phyloP scores from a whole-genome alignment of 2,329 filamentous ascomycete genomes.

The Metarhizium sp. region DNA sequence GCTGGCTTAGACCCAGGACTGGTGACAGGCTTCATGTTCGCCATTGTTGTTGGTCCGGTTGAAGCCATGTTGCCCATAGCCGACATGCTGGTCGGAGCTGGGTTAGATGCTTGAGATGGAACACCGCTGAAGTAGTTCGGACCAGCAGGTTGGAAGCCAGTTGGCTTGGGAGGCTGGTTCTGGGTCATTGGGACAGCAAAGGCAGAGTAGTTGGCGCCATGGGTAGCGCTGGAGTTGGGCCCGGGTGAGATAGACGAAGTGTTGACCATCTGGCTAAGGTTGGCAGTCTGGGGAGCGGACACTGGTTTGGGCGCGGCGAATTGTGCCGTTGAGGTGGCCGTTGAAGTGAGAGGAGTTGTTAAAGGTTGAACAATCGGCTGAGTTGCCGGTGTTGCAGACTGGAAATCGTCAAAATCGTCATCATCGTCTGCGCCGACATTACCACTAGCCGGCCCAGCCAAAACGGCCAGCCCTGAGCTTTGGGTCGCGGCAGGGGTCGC shows the following conservation, averaged over 20 bases:
- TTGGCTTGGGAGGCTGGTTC: constrained; percentile 42
- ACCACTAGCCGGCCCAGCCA: constrained; percentile 20
- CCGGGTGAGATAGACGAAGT: constrained; percentile 76
- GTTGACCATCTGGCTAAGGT: constrained; percentile 68
- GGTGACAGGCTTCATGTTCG: constrained; percentile 38
- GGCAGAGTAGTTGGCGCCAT: constrained; percentile 55
- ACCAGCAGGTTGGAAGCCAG: constrained; percentile 63
- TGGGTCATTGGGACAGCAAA: constrained; percentile 35
- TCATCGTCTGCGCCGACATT: constrained; percentile 46
- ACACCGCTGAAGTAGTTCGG: constrained; percentile 97
- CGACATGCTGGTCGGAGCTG: constrained; percentile 21
- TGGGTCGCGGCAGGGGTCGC: constrained; percentile 35
- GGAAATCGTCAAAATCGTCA: constrained; percentile 96
- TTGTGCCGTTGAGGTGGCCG: constrained; percentile 48
- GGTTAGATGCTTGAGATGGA: constrained; percentile 26
- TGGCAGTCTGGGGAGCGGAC: constrained; percentile 71
- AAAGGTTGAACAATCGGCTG: constrained; percentile 37
- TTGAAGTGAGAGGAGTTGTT: constrained; percentile 37
- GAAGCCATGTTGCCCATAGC: constrained; percentile 25
- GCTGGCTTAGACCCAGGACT: constrained; percentile 40
- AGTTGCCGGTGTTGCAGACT: constrained; percentile 63
- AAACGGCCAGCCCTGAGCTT: constrained; percentile 35
- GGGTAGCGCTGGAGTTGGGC: constrained; percentile 43
- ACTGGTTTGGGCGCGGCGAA: constrained; percentile 79
- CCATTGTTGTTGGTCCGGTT: constrained; percentile 27